phyloP scores from a whole-genome alignment of 1,284 basidiomycete species.

The Thecaphora thlaspeos region DNA sequence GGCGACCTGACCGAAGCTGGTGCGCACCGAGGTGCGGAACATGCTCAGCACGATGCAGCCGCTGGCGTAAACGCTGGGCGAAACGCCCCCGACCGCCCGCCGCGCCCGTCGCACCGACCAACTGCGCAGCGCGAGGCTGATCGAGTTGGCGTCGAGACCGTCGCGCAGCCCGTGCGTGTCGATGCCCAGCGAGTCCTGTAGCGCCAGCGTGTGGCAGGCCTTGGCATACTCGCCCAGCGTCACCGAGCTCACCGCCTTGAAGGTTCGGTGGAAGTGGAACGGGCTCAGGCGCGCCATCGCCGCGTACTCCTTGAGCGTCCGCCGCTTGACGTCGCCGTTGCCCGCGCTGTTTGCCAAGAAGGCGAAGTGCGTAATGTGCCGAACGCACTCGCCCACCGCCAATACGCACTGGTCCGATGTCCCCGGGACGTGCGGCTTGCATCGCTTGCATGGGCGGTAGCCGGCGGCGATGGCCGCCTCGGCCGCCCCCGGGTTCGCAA shows the following conservation, averaged over 20 bases:
- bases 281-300: conserved; percentile 10
- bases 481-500: conserved; percentile 10
- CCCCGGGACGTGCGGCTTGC: conserved; percentile 14
- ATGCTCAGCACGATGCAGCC: conserved; percentile 6
- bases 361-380: conserved; percentile 12
- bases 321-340: conserved; percentile 9
- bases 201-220: conserved; percentile 11
- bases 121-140: conserved; percentile 3
- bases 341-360: conserved; percentile 2
- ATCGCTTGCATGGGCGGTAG: conserved; percentile 16
- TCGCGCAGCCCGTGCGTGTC: conserved; percentile 1
- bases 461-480: conserved; percentile 11
- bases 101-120: conserved; percentile 13
- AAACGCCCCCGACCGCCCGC: conserved; percentile 12
- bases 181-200: conserved; percentile 15
- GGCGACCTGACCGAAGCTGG: conserved; percentile 3
- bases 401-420: conserved; percentile 11
- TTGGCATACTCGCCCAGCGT: conserved; percentile 16
- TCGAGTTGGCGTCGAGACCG: neutral
- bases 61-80: conserved; percentile 6
- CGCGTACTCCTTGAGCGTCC: conserved; percentile 19
- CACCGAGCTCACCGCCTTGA: conserved; percentile 13
- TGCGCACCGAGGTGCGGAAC: neutral
- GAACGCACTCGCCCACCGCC: conserved; percentile 13
- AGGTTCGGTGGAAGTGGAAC: conserved; percentile 23